phyloP scores from a whole-genome alignment of 2,329 filamentous ascomycete species.

The Beauveria caledonica region DNA sequence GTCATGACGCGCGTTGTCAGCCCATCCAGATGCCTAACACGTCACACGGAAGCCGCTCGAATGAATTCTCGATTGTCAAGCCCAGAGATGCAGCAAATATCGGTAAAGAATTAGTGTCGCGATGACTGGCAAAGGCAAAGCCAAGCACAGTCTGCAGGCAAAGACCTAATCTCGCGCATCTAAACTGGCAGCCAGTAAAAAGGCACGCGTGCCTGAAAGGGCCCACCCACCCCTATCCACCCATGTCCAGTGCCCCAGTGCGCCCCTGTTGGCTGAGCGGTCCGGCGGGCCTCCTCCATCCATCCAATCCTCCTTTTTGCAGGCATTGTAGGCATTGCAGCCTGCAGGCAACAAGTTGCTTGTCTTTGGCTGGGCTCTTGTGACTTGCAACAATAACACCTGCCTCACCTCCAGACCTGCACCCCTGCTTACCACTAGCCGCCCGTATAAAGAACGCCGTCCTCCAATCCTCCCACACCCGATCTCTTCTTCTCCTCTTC shows the following conservation, averaged over 20 bases:
- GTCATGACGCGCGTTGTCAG: too few relatives aligned
- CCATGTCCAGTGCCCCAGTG: background rate
- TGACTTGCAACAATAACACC: too few relatives aligned
- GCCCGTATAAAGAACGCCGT: constrained; percentile 41
- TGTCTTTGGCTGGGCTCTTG: too few relatives aligned
- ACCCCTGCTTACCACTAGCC: background rate
- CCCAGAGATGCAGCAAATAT: too few relatives aligned
- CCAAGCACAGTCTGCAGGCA: too few relatives aligned
- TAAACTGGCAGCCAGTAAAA: background rate
- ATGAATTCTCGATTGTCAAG: too few relatives aligned
- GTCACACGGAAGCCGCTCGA: too few relatives aligned
- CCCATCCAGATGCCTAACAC: too few relatives aligned
- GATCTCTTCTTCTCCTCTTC: constrained; percentile 29
- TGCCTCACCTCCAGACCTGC: background rate
- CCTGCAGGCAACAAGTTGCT: too few relatives aligned
- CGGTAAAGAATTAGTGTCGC: too few relatives aligned
- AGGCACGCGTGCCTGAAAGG: background rate
- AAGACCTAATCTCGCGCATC: background rate
- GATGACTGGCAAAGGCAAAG: too few relatives aligned
- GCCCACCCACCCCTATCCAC: constrained; percentile 2
- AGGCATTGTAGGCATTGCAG: background rate
- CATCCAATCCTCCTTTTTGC: background rate
- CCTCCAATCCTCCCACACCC: constrained; percentile 27
- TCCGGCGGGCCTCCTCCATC: background rate
- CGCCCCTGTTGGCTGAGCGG: background rate